Base-by-base conservation (phyloP, 2,329 filamentous ascomycete species). In the Aspergillus aculeatus region DNA sequence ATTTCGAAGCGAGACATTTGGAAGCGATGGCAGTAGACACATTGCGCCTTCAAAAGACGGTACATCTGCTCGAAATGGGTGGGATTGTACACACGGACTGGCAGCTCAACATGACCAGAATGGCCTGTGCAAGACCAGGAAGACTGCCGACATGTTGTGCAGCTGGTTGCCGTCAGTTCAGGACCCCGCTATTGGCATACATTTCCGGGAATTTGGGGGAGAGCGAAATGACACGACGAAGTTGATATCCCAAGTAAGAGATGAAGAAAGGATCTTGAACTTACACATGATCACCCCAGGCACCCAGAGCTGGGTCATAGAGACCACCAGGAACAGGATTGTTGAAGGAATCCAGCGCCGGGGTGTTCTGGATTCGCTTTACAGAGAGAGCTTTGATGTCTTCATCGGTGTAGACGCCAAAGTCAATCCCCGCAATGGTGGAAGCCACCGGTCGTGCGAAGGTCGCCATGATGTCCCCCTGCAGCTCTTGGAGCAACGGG, bases 31-130 rank as follows among this genome's bases (percentile, higher is more conserved):
- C 96, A 99, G 79, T 96, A 97, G 61, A 89, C 84, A 75, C 95
- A 99, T 76, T 94, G 90, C 56, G 91, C 89, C 68, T 92, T 88
- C 21, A 99, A 83, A 50, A 99, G 82, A 49, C 91, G 89, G 64
- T 96, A 85, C 55, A 93, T 85, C 75, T 97, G 93, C 73, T 97
- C 93, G 82, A 99, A 89, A 72, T 97, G 98, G 2, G 92, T 90
- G n/a, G 94, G 91, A 76, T 99, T 94, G 75, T 98, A 99, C 55
- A 97, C 91, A 50, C 91, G 91, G 12, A 93, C 89, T 14, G 95
- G 93, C 12, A 99, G 87, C 69, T 97, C 92, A 74, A 99, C 96
- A 73, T 99, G 95, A 56, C 95, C 96, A 61, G 90, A 86, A 80
- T 99, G 96, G 59, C 96, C 96, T 6, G 94, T 92, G 74, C 96